These are phyloP conservation scores for Incumbomyces delicatus DNA, from an alignment of 2,329 filamentous ascomycete genomes.

Conservation along the genomic window DNA sequence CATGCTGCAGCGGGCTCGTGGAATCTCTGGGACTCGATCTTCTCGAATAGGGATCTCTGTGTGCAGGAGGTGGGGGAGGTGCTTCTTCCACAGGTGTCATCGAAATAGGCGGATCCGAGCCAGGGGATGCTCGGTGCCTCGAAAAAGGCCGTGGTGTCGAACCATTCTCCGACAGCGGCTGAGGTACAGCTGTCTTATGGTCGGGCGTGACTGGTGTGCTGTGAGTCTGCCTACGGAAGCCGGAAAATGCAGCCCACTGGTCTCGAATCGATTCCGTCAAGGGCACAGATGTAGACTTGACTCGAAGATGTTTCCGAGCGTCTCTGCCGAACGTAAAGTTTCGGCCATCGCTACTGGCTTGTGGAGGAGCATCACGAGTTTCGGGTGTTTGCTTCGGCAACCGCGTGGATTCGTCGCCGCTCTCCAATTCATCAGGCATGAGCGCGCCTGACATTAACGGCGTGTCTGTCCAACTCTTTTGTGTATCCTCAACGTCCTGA, in stretches of 20 bases:
- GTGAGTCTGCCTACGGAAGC: conserved; percentile 1
- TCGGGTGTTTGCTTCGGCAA: too few species aligned
- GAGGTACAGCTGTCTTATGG: conserved; percentile 5
- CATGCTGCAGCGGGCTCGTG: conserved; percentile 15
- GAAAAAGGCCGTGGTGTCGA: conserved; percentile 8
- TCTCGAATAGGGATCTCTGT: conserved; percentile 27
- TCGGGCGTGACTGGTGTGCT: conserved; percentile 1
- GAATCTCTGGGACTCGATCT: conserved; percentile 36
- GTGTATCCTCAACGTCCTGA: neutral
- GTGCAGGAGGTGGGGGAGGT: conserved; percentile 40
- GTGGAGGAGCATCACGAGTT: too few species aligned
- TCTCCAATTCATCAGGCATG: neutral
- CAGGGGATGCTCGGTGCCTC: neutral
- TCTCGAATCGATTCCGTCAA: conserved; percentile 11
- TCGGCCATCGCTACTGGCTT: neutral
- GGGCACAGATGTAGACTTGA: conserved; percentile 5
- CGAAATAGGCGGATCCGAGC: neutral
- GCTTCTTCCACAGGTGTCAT: conserved; percentile 9
- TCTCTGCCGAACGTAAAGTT: too few species aligned
- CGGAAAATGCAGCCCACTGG: conserved; percentile 9
- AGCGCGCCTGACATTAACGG: conserved; percentile 2
- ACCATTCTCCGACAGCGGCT: conserved; percentile 14
- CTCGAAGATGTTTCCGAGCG: conserved; percentile 5
- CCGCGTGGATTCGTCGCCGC: too few species aligned
- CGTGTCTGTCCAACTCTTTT: neutral